phyloP scores from a whole-genome alignment of 352 stramenopile genomes.

The Pythium aphanidermatum region DNA sequence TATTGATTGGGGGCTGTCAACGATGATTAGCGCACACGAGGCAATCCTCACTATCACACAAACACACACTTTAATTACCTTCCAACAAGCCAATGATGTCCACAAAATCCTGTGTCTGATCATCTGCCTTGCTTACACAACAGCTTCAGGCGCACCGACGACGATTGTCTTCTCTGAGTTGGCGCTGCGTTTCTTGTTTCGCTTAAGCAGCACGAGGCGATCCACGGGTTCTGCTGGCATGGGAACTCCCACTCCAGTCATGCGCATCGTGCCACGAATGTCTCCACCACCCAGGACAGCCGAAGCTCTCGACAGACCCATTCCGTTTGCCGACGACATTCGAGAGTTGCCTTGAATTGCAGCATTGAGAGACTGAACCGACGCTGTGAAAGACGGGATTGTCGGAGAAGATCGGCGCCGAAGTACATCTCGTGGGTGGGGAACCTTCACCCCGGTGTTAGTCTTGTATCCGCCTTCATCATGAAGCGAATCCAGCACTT shows the following conservation, averaged over 20 bases:
- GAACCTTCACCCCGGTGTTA: constrained; percentile 34
- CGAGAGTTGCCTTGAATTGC: constrained; percentile 63
- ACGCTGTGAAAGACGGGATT: constrained; percentile 83
- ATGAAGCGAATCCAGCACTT: constrained; percentile 66
- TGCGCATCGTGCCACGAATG: constrained; percentile 44
- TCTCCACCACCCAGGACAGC: constrained; percentile 22
- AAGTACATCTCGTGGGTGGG: constrained; percentile 39
- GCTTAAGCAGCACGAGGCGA: constrained; percentile 71
- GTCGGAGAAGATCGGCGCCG: constrained; percentile 77
- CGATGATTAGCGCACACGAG: no score
- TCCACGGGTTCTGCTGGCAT: constrained; percentile 54
- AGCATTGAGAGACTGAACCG: constrained; percentile 73
- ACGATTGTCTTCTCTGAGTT: constrained; percentile 86
- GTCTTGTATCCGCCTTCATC: constrained; percentile 43
- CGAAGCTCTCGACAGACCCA: constrained; percentile 6
- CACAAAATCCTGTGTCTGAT: background rate
- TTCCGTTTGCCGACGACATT: constrained; percentile 36
- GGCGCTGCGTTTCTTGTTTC: constrained; percentile 59
- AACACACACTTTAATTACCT: constrained; percentile 5
- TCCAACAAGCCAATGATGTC: background rate
- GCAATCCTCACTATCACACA: background rate
- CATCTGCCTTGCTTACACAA: constrained; percentile 38
- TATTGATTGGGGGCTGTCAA: background rate
- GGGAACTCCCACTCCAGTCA: constrained; percentile 29
- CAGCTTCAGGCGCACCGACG: constrained; percentile 74